Conservation (phyloP, 2,329 filamentous ascomycete genomes). For the Penicillium sp. region DNA sequence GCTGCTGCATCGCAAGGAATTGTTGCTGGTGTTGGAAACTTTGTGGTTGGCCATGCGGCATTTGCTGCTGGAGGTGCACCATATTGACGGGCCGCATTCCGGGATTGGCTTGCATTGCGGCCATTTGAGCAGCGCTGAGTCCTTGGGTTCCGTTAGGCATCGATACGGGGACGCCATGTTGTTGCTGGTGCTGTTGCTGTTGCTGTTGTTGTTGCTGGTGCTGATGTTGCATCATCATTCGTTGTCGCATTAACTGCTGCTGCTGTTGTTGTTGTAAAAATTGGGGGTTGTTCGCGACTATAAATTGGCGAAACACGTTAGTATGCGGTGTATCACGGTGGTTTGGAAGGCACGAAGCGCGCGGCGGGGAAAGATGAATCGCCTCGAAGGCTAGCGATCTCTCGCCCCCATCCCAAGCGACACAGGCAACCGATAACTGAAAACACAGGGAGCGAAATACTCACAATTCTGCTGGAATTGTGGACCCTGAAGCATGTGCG, state of each 20-base stretch:
- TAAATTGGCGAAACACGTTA: conserved; percentile 8
- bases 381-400: neutral
- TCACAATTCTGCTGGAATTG: conserved; percentile 46
- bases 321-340: conserved; percentile 4
- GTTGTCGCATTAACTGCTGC: conserved; percentile 30
- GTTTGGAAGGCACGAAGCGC: neutral
- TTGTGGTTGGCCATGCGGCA: conserved; percentile 44
- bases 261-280: conserved; percentile 47
- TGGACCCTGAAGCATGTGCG: conserved; percentile 57
- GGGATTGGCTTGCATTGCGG: conserved; percentile 46
- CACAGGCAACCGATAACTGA: neutral
- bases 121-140: conserved; percentile 45
- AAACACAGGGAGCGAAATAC: conserved; percentile 20
- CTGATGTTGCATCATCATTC: conserved; percentile 29
- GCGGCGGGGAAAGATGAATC: conserved; percentile 1
- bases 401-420: neutral
- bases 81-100: conserved; percentile 43
- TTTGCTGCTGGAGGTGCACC: conserved; percentile 45
- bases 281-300: conserved; percentile 47
- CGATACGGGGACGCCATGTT: conserved; percentile 41
- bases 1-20: conserved; percentile 40
- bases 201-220: conserved; percentile 36
- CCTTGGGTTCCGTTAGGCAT: conserved; percentile 45
- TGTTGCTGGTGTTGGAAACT: conserved; percentile 49
- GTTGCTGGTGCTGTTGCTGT: conserved; percentile 37